Percentiles rank a stretch among this genome's conserved stretches.
Evolutionary conservation across 495 filamentous ascomycete species (phyloP).

Genomic region (Penicillium herquei): DNA sequence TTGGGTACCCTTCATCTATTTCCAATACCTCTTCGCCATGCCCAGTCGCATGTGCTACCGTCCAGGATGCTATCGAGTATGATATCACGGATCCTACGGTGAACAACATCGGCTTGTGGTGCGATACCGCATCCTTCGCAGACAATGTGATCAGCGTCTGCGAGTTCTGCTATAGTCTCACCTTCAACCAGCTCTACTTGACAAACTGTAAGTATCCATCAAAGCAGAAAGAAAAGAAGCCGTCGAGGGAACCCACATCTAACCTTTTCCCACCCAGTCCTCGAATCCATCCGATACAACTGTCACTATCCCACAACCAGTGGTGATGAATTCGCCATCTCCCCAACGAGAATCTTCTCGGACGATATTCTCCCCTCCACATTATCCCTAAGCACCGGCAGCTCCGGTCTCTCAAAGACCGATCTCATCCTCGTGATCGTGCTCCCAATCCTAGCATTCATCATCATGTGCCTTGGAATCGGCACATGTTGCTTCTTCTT

Average conservation of each 20-base stretch:
- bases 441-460: constrained; percentile 44
- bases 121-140: constrained; percentile 33
- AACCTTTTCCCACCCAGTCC: constrained; percentile 30
- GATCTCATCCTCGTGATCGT: constrained; percentile 46
- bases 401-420: constrained; percentile 19
- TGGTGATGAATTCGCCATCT: constrained; percentile 38
- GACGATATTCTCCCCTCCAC: constrained; percentile 39
- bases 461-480: constrained; percentile 29
- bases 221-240: neutral
- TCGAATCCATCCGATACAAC: constrained; percentile 50
- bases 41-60: constrained; percentile 36
- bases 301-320: constrained; percentile 42
- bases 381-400: constrained; percentile 24
- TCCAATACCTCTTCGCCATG: constrained; percentile 43
- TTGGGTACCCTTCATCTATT: constrained; percentile 35
- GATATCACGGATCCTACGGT: constrained; percentile 28
- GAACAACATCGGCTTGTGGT: constrained; percentile 35
- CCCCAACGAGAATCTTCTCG: constrained; percentile 45
- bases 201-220: constrained; percentile 47
- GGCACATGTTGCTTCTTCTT: constrained; percentile 38
- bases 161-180: constrained; percentile 46
- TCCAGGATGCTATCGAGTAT: constrained; percentile 36
- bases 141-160: constrained; percentile 43
- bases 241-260: neutral
- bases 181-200: constrained; percentile 39